phyloP scores from a whole-genome alignment of 2,329 filamentous ascomycete species.

The Cadophora luteo-olivacea region DNA sequence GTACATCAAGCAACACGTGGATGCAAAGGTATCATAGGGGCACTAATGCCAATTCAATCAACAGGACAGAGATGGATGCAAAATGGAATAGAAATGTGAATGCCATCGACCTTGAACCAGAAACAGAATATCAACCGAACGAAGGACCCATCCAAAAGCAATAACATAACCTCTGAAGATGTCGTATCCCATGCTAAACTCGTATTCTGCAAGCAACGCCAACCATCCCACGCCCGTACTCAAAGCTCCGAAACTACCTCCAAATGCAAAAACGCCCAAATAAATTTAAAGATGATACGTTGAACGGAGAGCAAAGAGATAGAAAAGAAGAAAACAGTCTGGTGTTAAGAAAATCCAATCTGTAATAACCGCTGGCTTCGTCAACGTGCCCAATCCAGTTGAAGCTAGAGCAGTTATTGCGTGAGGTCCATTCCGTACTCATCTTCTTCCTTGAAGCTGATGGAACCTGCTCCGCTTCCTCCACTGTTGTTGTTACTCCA shows the following conservation, averaged over 20 bases:
- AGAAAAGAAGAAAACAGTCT: conserved; percentile 22
- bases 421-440: conserved; percentile 85
- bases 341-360: conserved; percentile 1
- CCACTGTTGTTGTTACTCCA: conserved; percentile 76
- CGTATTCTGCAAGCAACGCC: conserved; percentile 39
- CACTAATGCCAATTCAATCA: conserved; percentile 27
- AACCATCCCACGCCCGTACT: conserved; percentile 33
- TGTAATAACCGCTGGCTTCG: neutral
- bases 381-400: conserved; percentile 5
- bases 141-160: conserved; percentile 23
- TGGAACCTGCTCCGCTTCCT: conserved; percentile 67
- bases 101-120: conserved; percentile 13
- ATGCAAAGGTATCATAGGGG: conserved; percentile 30
- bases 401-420: conserved; percentile 44
- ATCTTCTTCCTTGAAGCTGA: conserved; percentile 93
- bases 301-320: conserved; percentile 33
- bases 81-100: conserved; percentile 25
- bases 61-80: conserved; percentile 33
- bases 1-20: conserved; percentile 7
- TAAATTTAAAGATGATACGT: conserved; percentile 39
- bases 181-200: conserved; percentile 33
- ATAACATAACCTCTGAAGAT: conserved; percentile 21
- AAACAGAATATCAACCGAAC: conserved; percentile 28
- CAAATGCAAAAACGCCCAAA: conserved; percentile 44
- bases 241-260: conserved; percentile 39